Evolutionary conservation across 208 protist species (phyloP), one percentile per base, ranked within the genome.

Genomic region (Trypanosoma grayi): DNA sequence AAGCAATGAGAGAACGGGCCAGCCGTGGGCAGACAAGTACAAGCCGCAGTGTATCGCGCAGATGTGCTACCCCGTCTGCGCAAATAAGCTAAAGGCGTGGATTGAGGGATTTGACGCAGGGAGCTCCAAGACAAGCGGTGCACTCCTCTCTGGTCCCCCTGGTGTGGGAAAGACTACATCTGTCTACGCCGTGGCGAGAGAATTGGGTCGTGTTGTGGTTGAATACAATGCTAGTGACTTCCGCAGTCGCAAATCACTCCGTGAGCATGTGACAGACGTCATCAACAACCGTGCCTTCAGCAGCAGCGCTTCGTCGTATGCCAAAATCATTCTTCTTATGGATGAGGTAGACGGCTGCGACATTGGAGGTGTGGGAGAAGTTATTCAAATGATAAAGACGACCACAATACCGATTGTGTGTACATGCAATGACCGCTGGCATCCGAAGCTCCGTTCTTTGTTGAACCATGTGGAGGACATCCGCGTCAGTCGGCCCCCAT

Each of bases 311-410:
- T 74, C 61, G 2, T 77, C 78, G n/a, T 83, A 94, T 60, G 76
- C 86, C 8, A 90, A 85, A n/a, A 73, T 80, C 36, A 52, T 97
- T 39, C 70, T 98, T 0, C 84, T 99, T 11, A 99, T 99, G 97
- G 99, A 99, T 76, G 99, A 99, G 81, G 98, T 99, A 14, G 98
- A 99, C 68, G 98, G 98, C 53, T 99, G 99, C 87, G 99, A 99
- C 78, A 73, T 97, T 40, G 98, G 98, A 9, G 98, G 98, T 40
- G 82, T 99, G 18, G 79, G 84, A 16, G 95, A 98, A 68, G 74
- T 99, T 9, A 95, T 99, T 53, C 40, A 95, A 53, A 84, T 99
- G 67, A 97, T 99, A 44, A 97, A 98, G 54, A 70, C 22, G 14
- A 96, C 90, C 8, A 79, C 75, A 20, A 64, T 99, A 18, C 98